These are phyloP conservation scores for Mycena amicta DNA, from an alignment of 768 basidiomycete genomes.

Conservation along the genomic window DNA sequence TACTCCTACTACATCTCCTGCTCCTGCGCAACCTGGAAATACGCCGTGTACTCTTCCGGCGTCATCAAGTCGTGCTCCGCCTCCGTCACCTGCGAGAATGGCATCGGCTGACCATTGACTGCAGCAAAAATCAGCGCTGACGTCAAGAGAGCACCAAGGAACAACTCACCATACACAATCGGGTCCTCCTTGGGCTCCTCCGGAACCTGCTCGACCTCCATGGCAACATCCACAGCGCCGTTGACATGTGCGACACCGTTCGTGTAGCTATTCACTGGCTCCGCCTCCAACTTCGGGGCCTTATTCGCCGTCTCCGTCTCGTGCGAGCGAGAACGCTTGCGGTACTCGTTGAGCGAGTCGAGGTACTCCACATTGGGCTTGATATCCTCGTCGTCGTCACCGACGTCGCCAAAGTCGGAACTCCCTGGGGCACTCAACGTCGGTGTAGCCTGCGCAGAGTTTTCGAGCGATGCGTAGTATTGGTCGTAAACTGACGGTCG, in stretches of 20 bases:
- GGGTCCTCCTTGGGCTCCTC: constrained; percentile 52
- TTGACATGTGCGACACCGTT: no score
- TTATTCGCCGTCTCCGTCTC: constrained; percentile 41
- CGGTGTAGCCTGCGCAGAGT: constrained; percentile 65
- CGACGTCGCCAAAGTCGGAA: constrained; percentile 57
- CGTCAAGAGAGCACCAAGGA: background rate
- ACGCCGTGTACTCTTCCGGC: constrained; percentile 87
- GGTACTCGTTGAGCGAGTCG: constrained; percentile 70
- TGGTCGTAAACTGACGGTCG: constrained; percentile 67
- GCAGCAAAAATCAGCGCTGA: constrained; percentile 8
- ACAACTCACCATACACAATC: constrained; percentile 62
- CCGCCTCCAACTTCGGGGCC: constrained; percentile 43
- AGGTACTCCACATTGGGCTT: constrained; percentile 69
- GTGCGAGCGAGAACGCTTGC: constrained; percentile 75
- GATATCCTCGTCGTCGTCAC: constrained; percentile 73
- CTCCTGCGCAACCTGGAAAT: constrained; percentile 68
- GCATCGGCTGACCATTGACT: constrained; percentile 79
- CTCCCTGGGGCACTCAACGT: constrained; percentile 48
- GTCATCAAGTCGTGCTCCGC: constrained; percentile 94
- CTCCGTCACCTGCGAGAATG: constrained; percentile 83
- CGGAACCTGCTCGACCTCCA: constrained; percentile 27
- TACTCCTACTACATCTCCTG: constrained; percentile 18
- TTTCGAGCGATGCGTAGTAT: constrained; percentile 75
- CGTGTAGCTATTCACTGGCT: constrained; percentile 1
- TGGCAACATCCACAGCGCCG: constrained; percentile 27